Evolutionary conservation across 2,329 filamentous ascomycete species (phyloP).

Genomic region (Fusarium guadeloupense): DNA sequence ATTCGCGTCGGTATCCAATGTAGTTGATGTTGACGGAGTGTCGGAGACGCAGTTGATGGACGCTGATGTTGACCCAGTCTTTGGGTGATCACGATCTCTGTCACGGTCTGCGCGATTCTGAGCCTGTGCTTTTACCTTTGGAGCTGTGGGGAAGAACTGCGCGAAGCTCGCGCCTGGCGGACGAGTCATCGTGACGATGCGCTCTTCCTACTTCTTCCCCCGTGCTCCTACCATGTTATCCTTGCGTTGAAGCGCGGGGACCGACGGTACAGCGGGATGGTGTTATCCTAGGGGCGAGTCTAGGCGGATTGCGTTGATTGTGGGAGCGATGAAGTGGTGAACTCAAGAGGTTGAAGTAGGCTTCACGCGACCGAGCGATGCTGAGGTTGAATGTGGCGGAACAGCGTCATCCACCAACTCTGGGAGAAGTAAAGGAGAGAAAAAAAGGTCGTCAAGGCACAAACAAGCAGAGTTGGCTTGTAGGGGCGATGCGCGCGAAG

Average conservation of each 20-base stretch:
- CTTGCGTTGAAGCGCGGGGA: conserved; percentile 45
- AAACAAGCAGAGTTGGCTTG: conserved; percentile 14
- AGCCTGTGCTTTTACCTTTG: conserved; percentile 64
- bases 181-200: conserved; percentile 77
- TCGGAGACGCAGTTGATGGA: conserved; percentile 37
- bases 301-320: conserved; percentile 9
- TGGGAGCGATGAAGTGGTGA: conserved; percentile 20
- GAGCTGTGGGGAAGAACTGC: conserved; percentile 85
- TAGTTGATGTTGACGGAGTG: conserved; percentile 35
- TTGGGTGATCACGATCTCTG: conserved; percentile 46
- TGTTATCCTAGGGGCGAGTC: conserved; percentile 9
- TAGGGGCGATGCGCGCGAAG: conserved; percentile 25
- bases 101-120: conserved; percentile 48
- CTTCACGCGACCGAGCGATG: conserved; percentile 54
- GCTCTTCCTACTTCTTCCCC: conserved; percentile 61
- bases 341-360: conserved; percentile 38
- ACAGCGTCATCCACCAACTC: conserved; percentile 40
- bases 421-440: conserved; percentile 32
- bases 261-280: conserved; percentile 2
- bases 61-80: conserved; percentile 29
- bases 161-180: conserved; percentile 80
- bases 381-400: conserved; percentile 38
- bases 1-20: conserved; percentile 41
- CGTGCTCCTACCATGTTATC: conserved; percentile 67
- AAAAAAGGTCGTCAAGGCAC: conserved; percentile 31